Evolutionary conservation across 2,329 filamentous ascomycete species (phyloP).

Genomic region (Pseudonectria foliicola): DNA sequence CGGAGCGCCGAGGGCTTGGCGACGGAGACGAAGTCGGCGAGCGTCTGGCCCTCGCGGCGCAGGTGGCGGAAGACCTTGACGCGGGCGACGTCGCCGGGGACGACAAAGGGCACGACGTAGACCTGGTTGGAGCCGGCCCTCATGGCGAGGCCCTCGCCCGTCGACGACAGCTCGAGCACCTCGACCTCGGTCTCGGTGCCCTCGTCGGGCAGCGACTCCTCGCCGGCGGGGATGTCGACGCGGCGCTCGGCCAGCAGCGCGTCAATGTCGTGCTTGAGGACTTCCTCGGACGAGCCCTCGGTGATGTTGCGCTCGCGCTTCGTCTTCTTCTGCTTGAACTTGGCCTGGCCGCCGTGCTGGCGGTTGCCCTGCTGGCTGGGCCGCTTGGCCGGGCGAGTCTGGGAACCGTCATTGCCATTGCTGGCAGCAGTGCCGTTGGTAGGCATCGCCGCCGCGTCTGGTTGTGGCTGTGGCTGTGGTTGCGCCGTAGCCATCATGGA

Average conservation of each 20-base stretch:
- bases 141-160: conserved; percentile 80
- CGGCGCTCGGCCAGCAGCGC: conserved; percentile 35
- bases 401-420: conserved; percentile 1
- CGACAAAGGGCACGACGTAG: conserved; percentile 81
- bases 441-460: conserved; percentile 4
- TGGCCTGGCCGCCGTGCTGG: no score
- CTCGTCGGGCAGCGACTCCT: conserved; percentile 49
- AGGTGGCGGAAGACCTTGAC: conserved; percentile 75
- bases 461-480: conserved; percentile 8
- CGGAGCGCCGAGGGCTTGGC: conserved; percentile 65
- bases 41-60: conserved; percentile 57
- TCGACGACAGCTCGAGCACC: conserved; percentile 79
- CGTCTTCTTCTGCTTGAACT: conserved; percentile 41
- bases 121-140: conserved; percentile 56
- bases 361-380: conserved; percentile 13
- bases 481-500: conserved; percentile 17
- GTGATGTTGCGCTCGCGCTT: conserved; percentile 54
- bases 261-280: conserved; percentile 57
- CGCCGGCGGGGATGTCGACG: conserved; percentile 22
- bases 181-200: conserved; percentile 75
- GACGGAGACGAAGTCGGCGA: conserved; percentile 77
- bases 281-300: conserved; percentile 58
- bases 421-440: not conserved
- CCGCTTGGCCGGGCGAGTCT: conserved; percentile 15
- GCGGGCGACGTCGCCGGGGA: conserved; percentile 74